A percentile compares a stretch with the other conserved stretches of the same genome.
Conservation (phyloP, 2,329 filamentous ascomycete genomes). For the Diaporthe batatas region DNA sequence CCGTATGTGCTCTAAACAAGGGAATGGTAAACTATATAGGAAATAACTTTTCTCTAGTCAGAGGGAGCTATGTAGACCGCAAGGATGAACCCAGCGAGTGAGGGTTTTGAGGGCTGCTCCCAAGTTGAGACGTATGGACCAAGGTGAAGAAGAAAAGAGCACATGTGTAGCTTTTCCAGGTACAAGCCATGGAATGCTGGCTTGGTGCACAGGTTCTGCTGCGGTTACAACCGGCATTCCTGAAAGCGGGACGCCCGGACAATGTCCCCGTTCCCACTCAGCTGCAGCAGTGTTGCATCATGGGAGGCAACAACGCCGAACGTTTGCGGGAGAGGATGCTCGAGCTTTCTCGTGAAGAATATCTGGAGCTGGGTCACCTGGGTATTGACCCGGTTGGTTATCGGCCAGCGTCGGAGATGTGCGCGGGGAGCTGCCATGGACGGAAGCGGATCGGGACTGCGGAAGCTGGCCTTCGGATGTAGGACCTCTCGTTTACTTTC, state of each 20-base stretch:
- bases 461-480: slow-evolving; percentile 33
- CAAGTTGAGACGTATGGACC: background rate
- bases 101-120: background rate
- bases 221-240: slow-evolving; percentile 3
- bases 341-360: background rate
- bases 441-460: slow-evolving; percentile 37
- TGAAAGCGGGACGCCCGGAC: background rate
- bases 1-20: too few species aligned
- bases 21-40: too few species aligned
- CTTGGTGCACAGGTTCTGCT: background rate
- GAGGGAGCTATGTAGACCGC: too few species aligned
- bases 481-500: background rate
- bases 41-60: too few species aligned
- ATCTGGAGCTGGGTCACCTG: background rate
- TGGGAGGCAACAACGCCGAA: background rate
- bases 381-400: background rate
- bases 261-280: background rate
- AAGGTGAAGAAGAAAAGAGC: background rate
- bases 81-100: background rate
- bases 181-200: background rate
- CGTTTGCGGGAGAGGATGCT: background rate
- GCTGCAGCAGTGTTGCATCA: slow-evolving; percentile 3
- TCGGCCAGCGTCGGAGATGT: slow-evolving; percentile 29
- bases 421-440: background rate
- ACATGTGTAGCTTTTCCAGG: background rate